A percentile compares a stretch with the other conserved stretches of the same genome.
These are phyloP conservation scores for Cucumis melo DNA, from an alignment of 306 rosid genomes.

Conservation along the genomic window DNA sequence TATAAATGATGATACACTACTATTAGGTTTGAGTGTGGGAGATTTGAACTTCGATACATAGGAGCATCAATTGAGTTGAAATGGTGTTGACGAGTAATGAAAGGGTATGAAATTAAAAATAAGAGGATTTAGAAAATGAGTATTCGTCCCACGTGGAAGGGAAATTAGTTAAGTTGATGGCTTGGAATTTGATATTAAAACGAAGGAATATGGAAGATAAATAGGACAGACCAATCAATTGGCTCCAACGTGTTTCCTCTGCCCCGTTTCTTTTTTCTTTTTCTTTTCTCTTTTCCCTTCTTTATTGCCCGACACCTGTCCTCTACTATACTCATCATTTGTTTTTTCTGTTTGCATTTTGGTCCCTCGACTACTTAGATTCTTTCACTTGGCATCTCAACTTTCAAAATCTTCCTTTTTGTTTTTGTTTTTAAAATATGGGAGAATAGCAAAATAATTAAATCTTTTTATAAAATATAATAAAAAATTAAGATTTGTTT, in stretches of 20 bases:
- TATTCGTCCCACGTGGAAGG: not conserved
- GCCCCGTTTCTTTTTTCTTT: not conserved
- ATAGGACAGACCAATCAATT: conserved; percentile 4
- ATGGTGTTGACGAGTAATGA: too few species aligned
- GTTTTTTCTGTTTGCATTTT: not conserved
- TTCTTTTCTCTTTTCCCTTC: not conserved
- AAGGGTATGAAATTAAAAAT: too few species aligned
- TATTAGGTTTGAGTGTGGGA: too few species aligned
- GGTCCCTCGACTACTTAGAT: not conserved
- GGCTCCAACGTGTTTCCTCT: not conserved
- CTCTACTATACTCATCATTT: not conserved
- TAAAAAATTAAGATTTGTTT: too few species aligned
- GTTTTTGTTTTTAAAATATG: too few species aligned
- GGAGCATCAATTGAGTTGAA: too few species aligned
- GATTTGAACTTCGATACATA: too few species aligned
- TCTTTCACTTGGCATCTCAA: not conserved
- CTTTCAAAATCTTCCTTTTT: not conserved
- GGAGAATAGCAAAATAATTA: too few species aligned
- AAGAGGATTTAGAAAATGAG: too few species aligned
- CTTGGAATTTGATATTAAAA: not conserved
- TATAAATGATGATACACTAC: too few species aligned
- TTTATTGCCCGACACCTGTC: not conserved
- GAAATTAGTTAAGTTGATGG: not conserved
- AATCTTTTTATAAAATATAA: too few species aligned
- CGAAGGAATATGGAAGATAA: not conserved